Evolutionary conservation across 148 eudicot genomes (phyloP).

Genomic region (Rhododendron henanense): DNA sequence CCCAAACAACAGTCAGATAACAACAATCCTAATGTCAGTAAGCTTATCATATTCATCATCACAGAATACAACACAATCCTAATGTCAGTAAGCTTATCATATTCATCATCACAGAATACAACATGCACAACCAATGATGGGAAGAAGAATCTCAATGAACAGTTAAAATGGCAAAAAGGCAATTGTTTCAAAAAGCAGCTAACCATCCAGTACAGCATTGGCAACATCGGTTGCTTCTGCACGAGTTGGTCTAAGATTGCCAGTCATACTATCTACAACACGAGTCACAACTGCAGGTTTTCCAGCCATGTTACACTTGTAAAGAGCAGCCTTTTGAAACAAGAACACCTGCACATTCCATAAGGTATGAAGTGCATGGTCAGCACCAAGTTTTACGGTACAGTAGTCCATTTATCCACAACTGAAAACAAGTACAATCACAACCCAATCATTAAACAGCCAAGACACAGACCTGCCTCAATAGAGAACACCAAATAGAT

Average conservation of each 20-base stretch:
- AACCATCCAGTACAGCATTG: conserved; percentile 85
- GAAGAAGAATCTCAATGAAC: background rate
- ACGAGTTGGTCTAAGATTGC: conserved; percentile 87
- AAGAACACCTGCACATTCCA: conserved; percentile 64
- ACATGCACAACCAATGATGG: background rate
- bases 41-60: background rate
- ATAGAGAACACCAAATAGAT: background rate
- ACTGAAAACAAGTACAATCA: background rate
- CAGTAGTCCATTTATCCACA: background rate
- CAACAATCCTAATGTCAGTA: background rate
- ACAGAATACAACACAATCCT: background rate
- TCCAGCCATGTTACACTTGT: conserved; percentile 96
- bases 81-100: background rate
- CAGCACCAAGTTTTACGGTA: background rate
- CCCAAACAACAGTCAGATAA: background rate
- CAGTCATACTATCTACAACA: conserved; percentile 98
- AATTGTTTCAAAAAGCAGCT: conserved; percentile 4
- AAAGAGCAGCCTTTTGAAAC: conserved; percentile 87
- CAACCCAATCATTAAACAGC: background rate
- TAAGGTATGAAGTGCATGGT: background rate
- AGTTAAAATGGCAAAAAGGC: background rate
- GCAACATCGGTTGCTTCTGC: conserved; percentile 96
- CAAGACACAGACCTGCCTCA: background rate
- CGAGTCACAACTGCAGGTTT: conserved; percentile 97
- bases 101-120: background rate